Conservation (phyloP, 495 filamentous ascomycete genomes). For the Rhypophila decipiens region DNA sequence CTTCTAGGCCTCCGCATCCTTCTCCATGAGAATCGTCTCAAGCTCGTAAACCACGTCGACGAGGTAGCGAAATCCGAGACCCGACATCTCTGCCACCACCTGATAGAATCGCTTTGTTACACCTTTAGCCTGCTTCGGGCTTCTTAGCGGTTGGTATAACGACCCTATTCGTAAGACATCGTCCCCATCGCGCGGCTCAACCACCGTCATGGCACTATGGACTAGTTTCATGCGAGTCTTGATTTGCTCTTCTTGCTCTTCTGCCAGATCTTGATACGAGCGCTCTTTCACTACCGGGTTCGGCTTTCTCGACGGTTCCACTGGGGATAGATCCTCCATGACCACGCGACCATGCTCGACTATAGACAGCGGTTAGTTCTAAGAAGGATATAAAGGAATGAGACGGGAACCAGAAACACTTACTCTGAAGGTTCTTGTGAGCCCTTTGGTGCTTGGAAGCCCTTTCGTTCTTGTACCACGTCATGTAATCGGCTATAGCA, state of each 20-base stretch:
- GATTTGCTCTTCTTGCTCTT: too few species aligned
- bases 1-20: constrained; percentile 13
- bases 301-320: neutral
- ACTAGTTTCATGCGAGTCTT: too few species aligned
- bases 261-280: too few species aligned
- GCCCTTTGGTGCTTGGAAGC: constrained; percentile 29
- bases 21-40: constrained; percentile 13
- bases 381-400: too few species aligned
- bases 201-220: too few species aligned
- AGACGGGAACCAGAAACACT: too few species aligned
- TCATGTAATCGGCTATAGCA: constrained; percentile 76
- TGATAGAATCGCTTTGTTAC: constrained; percentile 19
- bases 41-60: constrained; percentile 17
- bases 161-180: constrained; percentile 13
- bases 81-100: constrained; percentile 15
- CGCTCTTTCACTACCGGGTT: too few species aligned
- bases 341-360: too few species aligned
- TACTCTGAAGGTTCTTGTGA: too few species aligned
- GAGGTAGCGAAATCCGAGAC: constrained; percentile 15
- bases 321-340: too few species aligned
- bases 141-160: constrained; percentile 9
- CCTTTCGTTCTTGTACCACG: constrained; percentile 82
- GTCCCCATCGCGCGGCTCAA: too few species aligned
- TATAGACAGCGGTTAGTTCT: too few species aligned
- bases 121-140: constrained; percentile 15